Evolutionary conservation across 768 basidiomycete species (phyloP).

Genomic region (Suillus spraguei): DNA sequence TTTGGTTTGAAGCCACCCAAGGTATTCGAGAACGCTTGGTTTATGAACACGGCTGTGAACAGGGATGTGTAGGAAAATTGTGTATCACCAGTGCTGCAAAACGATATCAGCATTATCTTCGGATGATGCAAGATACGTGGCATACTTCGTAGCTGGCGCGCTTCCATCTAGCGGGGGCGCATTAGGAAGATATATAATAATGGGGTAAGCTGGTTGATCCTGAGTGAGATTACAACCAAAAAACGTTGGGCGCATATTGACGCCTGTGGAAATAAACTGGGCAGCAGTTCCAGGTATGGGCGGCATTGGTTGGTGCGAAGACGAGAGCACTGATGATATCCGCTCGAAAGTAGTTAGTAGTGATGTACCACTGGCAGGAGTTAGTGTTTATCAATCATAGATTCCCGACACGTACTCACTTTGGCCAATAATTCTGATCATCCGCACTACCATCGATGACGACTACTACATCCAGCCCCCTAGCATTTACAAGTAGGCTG

Average conservation of each 20-base stretch:
- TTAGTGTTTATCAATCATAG: neutral
- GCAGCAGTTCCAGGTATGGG: slow-evolving; percentile 56
- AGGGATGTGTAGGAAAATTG: slow-evolving; percentile 58
- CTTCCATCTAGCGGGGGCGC: slow-evolving; percentile 67
- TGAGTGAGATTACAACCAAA: slow-evolving; percentile 71
- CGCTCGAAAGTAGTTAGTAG: slow-evolving; percentile 47
- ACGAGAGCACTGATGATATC: slow-evolving; percentile 43
- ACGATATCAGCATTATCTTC: slow-evolving; percentile 12
- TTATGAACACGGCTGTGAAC: slow-evolving; percentile 58
- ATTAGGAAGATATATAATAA: slow-evolving; percentile 78
- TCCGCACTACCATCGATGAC: slow-evolving; percentile 72
- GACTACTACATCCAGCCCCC: slow-evolving; percentile 74
- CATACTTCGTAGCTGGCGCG: slow-evolving; percentile 67
- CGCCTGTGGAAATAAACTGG: slow-evolving; percentile 58
- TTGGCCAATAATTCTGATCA: slow-evolving; percentile 62
- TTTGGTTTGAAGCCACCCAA: slow-evolving; percentile 64
- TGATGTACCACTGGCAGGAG: slow-evolving; percentile 50
- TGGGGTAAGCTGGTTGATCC: slow-evolving; percentile 56
- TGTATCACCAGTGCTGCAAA: slow-evolving; percentile 55
- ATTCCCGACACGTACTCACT: slow-evolving; percentile 43
- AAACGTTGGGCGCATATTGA: slow-evolving; percentile 72
- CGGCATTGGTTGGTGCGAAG: slow-evolving; percentile 63
- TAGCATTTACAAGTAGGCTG: slow-evolving; percentile 68
- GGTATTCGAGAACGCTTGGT: slow-evolving; percentile 58
- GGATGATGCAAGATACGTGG: slow-evolving; percentile 10